A percentile compares a stretch with the other conserved stretches of the same genome.
These are phyloP conservation scores for Candida krabiensis DNA, from an alignment of 805 yeast genomes.

Conservation along the genomic window DNA sequence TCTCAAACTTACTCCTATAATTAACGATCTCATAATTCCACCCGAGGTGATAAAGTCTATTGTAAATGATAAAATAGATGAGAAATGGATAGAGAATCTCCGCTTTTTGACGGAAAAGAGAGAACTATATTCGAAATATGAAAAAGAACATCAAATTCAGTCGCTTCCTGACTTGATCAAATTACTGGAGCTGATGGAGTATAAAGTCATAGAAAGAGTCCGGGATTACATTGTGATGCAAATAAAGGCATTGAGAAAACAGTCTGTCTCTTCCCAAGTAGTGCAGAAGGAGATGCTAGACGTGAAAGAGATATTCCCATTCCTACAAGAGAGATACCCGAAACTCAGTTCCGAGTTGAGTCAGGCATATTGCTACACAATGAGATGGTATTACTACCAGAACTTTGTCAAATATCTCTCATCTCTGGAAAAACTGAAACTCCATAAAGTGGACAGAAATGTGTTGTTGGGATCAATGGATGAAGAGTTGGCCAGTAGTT, in stretches of 20 bases:
- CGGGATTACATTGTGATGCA: conserved; percentile 65
- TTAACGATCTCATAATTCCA: conserved; percentile 72
- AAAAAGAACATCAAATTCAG: conserved; percentile 13
- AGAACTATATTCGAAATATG: conserved; percentile 49
- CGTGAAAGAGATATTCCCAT: conserved; percentile 61
- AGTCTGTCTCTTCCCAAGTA: conserved; percentile 66
- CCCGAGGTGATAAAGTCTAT: conserved; percentile 66
- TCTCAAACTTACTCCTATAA: conserved; percentile 64
- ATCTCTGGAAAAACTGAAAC: conserved; percentile 63
- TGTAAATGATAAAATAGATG: conserved; percentile 53
- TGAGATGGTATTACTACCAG: conserved; percentile 88
- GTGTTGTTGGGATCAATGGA: conserved; percentile 23
- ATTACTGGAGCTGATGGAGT: conserved; percentile 51
- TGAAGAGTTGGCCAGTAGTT: conserved; percentile 15
- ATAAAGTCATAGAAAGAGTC: conserved; percentile 71
- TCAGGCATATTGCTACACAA: conserved; percentile 81
- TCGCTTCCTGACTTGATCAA: conserved; percentile 25
- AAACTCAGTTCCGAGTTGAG: conserved; percentile 70
- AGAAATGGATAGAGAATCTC: conserved; percentile 67
- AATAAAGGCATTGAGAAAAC: conserved; percentile 67
- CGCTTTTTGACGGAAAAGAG: conserved; percentile 57
- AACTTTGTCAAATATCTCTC: conserved; percentile 75
- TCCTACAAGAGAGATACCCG: conserved; percentile 53
- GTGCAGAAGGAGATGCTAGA: conserved; percentile 66
- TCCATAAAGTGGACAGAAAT: conserved; percentile 53